Evolutionary conservation across 2,329 filamentous ascomycete species (phyloP), one percentile per base, ranked within the genome.

Genomic region (Ophiostoma sp.): DNA sequence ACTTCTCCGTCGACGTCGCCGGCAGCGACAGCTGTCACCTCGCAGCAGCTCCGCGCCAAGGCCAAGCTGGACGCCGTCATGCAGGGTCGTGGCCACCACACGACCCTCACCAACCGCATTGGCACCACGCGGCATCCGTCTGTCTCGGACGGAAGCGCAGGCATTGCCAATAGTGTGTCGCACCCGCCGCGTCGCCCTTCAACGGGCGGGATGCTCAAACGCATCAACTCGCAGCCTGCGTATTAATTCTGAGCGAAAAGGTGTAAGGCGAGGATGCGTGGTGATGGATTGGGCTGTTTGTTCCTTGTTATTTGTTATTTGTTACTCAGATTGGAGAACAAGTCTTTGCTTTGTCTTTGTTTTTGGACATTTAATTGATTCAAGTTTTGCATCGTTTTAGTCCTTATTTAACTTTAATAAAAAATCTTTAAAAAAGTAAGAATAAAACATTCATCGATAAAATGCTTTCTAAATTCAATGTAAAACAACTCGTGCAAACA

Each of bases 171-270:
- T 25, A 15, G 19, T 15, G 68, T 74, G 42, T 48, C 59, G n/a
- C 73, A 68, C n/a, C 36, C 70, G 25, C 55, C 55, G 55, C 73
- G 70, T 22, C 73, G 70, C 19, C 66, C 64, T 5, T 66, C 57
- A 6, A 74, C 70, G 9, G 70, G 70, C 25, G 70, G 70, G n/a
- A 22, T 74, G 33, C 25, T 74, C 19, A 72, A 72, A 31, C 70
- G 64, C 8, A 33, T 74, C 42, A 74, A 72, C 36, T 70, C 73
- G 66, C 70, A 64, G 68, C 73, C 73, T n/a, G 73, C 73, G 3
- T 74, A 72, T 22, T 74, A 42, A 28, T 2, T 4, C 8, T 31
- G 28, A 1, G 19, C 0, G 7, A 63, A 22, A 39, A 33, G 63
- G 22, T 25, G 9, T 28, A 25, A 25, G n/a, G 11, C 8, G 22